phyloP scores from a whole-genome alignment of 306 rosid species.

The Dalbergia oliveri region DNA sequence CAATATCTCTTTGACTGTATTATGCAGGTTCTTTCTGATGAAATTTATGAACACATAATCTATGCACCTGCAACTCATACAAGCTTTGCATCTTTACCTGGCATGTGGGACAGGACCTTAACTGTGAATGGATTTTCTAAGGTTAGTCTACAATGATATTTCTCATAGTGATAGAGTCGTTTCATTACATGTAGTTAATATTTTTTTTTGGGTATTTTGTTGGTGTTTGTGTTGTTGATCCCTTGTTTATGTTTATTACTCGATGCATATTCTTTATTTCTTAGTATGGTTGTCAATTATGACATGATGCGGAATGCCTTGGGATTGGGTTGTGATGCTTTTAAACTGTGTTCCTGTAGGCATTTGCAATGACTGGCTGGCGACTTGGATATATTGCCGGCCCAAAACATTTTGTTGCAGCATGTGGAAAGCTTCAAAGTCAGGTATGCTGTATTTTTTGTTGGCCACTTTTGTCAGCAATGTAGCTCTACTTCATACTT shows the following conservation, averaged over 20 bases:
- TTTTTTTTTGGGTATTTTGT: slow-evolving; percentile 1
- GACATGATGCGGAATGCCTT: slow-evolving; percentile 9
- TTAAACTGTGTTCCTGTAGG: slow-evolving; percentile 55
- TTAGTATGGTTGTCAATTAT: background rate
- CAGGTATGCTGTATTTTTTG: slow-evolving; percentile 62
- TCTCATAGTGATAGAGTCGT: background rate
- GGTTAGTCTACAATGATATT: slow-evolving; percentile 47
- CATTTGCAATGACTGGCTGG: slow-evolving; percentile 99
- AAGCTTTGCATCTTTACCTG: slow-evolving; percentile 90
- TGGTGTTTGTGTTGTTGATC: slow-evolving; percentile 17
- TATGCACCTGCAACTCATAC: slow-evolving; percentile 88
- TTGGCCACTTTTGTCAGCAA: background rate
- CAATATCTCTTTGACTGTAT: slow-evolving; percentile 35
- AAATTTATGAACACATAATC: slow-evolving; percentile 88
- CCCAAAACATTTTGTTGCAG: slow-evolving; percentile 75
- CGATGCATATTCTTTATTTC: slow-evolving; percentile 27
- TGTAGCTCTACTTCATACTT: slow-evolving; percentile 17
- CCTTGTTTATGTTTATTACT: slow-evolving; percentile 28
- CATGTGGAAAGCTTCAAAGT: slow-evolving; percentile 80
- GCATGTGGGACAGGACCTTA: slow-evolving; percentile 91
- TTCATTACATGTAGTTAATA: background rate
- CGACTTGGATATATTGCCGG: slow-evolving; percentile 86
- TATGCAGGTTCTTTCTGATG: slow-evolving; percentile 80
- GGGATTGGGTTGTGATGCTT: slow-evolving; percentile 37
- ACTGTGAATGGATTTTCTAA: slow-evolving; percentile 91